Conservation (phyloP, 345 rosid genomes). For the Isatis tinctoria region DNA sequence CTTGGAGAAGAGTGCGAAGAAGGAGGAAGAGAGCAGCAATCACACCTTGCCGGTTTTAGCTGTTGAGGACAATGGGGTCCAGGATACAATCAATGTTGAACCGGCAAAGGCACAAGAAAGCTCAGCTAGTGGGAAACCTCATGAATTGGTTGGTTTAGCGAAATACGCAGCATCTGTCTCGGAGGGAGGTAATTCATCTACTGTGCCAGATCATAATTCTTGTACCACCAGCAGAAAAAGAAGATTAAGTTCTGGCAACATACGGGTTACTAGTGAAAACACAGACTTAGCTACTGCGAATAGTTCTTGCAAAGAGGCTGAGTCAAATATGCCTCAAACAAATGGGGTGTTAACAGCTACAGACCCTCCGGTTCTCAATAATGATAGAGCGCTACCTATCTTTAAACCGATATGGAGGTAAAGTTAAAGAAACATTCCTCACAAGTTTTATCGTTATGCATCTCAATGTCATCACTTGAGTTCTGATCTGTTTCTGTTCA, state of each 20-base stretch:
- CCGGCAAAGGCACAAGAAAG: neutral
- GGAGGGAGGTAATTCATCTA: neutral
- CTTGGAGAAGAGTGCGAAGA: neutral
- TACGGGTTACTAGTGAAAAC: neutral
- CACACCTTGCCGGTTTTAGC: neutral
- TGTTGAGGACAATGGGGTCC: neutral
- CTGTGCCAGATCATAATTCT: neutral
- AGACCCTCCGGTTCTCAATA: neutral
- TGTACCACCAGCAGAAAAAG: neutral
- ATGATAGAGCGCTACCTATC: slow-evolving; percentile 49
- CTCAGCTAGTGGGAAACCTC: neutral
- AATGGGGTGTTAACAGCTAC: neutral
- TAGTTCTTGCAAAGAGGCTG: slow-evolving; percentile 13
- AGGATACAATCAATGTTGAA: neutral
- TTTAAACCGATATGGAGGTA: slow-evolving; percentile 65
- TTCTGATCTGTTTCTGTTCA: slow-evolving; percentile 5
- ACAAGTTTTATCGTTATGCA: neutral
- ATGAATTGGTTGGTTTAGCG: neutral
- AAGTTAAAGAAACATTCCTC: neutral
- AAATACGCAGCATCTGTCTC: neutral
- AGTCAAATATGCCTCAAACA: slow-evolving; percentile 9
- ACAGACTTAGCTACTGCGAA: neutral
- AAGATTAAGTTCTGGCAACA: neutral
- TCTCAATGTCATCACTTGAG: neutral
- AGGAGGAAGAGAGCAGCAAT: neutral